Evolutionary conservation across 768 basidiomycete genomes (phyloP).

Genomic region (Termitomyces sp.): DNA sequence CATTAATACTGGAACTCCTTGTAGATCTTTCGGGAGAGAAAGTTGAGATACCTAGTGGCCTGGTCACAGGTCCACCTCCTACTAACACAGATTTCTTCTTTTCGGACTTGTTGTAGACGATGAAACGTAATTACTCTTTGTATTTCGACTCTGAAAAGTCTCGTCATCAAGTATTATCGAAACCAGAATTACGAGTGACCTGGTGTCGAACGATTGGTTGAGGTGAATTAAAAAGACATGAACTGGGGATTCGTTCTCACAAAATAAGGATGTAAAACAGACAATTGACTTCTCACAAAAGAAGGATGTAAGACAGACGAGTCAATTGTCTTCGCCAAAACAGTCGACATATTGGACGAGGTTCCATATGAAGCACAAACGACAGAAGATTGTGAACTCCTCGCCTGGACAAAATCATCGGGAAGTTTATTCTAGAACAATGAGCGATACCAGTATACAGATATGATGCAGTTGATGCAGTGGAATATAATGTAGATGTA

Average conservation of each 20-base stretch:
- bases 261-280: no score
- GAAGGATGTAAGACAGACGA: no score
- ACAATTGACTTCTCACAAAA: no score
- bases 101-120: conserved; percentile 51
- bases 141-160: background rate
- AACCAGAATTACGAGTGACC: conserved; percentile 6
- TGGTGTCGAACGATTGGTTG: no score
- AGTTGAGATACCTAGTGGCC: conserved; percentile 82
- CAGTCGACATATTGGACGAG: no score
- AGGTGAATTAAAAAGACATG: no score
- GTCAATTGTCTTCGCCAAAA: no score
- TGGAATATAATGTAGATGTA: conserved; percentile 18
- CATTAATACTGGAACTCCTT: conserved; percentile 3
- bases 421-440: no score
- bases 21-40: conserved; percentile 84
- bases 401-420: no score
- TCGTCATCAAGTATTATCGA: conserved; percentile 1
- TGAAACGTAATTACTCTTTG: background rate
- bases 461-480: conserved; percentile 61
- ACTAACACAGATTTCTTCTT: conserved; percentile 83
- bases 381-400: no score
- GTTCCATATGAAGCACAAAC: no score
- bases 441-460: conserved; percentile 20
- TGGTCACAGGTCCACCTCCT: conserved; percentile 77
- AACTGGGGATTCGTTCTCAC: no score